These are phyloP conservation scores for Pythium periplocum DNA, from an alignment of 352 stramenopile species.

Conservation along the genomic window DNA sequence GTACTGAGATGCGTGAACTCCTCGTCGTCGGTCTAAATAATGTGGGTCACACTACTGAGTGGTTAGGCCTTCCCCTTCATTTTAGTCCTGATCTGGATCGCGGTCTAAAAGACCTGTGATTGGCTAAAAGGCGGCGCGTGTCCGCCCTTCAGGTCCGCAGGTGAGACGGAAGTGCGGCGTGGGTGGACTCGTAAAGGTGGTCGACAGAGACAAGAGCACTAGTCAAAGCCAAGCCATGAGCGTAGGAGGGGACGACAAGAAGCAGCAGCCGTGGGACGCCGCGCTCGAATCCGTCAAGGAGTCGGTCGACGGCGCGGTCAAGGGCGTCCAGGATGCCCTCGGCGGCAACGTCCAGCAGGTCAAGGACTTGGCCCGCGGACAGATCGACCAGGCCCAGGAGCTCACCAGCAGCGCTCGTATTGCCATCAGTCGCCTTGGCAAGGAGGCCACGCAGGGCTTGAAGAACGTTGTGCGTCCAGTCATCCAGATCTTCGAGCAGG, in stretches of 20 bases:
- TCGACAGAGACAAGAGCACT: constrained; percentile 2
- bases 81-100: too few relatives aligned
- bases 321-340: constrained; percentile 36
- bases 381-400: constrained; percentile 53
- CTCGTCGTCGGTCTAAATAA: too few relatives aligned
- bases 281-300: constrained; percentile 36
- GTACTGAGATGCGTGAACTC: too few relatives aligned
- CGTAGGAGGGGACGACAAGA: constrained; percentile 17
- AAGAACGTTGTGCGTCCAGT: constrained; percentile 40
- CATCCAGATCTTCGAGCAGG: constrained; percentile 59
- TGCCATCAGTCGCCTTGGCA: constrained; percentile 27
- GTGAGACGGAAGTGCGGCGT: constrained; percentile 17
- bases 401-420: constrained; percentile 53
- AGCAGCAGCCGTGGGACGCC: constrained; percentile 57
- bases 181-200: background rate
- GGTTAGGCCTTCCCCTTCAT: too few relatives aligned
- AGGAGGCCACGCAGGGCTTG: constrained; percentile 34
- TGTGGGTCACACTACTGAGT: too few relatives aligned
- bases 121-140: constrained; percentile 8
- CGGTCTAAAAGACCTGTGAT: constrained; percentile 1
- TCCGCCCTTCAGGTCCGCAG: too few relatives aligned
- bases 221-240: too few relatives aligned
- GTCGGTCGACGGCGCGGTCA: constrained; percentile 42
- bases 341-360: constrained; percentile 34
- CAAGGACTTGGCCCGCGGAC: constrained; percentile 30